Evolutionary conservation across 495 filamentous ascomycete genomes (phyloP), one percentile per base, ranked within the genome.

Genomic region (Penicillium steckii): DNA sequence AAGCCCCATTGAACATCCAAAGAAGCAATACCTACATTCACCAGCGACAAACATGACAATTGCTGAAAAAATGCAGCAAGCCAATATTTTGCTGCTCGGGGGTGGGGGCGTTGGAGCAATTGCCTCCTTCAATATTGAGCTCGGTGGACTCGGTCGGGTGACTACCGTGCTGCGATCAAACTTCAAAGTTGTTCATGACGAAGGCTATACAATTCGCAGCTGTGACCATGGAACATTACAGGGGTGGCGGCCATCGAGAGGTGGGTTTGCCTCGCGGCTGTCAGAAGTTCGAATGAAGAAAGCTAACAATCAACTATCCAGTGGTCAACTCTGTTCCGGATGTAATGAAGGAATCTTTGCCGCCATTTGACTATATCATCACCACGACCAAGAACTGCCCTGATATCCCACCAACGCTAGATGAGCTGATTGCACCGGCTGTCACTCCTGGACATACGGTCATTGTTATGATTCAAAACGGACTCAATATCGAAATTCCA

Each of bases 381-480:
- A 65, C 82, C 13, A 69, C 70, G 21, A 75, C 64, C 35, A 73
- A 73, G 41, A 67, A 65, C 27, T 49, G 65, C 19, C 46, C 66
- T 2, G 66, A 90, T 22, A 76, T 83, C n/a, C 17, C 41, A 8
- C 62, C 65, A 3, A 57, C 46, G 0, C 38, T 64, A 3, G 44
- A 51, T 13, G 57, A 76, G 0, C 67, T 88, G 23, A 74, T 84
- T 18, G 54, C 56, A 2, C 74, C 85, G 8, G 78, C 82, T n/a
- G 62, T 79, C 4, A 77, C 75, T 0, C 65, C 71, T 0, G 61
- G 70, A 2, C 60, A 76, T 26, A 79, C 83, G 1, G 65, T 67
- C 4, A 79, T 86, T 35, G 68, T 83, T 0, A 71, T 87, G 1
- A 68, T 82, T 25, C 84, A 87, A 59, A 87, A 86, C 53, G 84